Base-by-base conservation (phyloP, 2,329 filamentous ascomycete species). In the Pseudomassariella vexata region DNA sequence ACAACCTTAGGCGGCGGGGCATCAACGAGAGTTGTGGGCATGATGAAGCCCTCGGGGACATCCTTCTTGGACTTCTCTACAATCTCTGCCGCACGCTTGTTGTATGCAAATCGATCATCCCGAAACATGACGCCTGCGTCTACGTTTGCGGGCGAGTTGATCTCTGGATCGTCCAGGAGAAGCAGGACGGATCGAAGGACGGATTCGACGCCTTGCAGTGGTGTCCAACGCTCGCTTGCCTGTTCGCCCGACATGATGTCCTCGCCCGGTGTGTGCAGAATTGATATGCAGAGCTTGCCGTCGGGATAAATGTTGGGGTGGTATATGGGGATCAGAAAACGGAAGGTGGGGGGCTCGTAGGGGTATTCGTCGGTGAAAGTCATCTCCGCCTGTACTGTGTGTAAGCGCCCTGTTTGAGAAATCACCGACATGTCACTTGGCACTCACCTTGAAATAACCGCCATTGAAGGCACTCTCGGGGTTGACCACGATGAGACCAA, bases 221-320 rank as follows among this genome's bases (percentile, higher is more conserved):
- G 89, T 5, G 86, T 88, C 90, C 90, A 98, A 36, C 90, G 84
- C 63, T 96, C 92, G 37, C 82, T 83, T 6, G 92, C 90, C 23
- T 75, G 63, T 61, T 96, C 90, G 39, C 92, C 92, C 0, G 89
- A 95, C 69, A 89, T 90, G 46, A 84, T 77, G 53, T 96, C 90
- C 39, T 95, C 87, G 44, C 92, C 92, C 0, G 92, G 88, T 12
- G 78, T 75, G 60, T 98, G 90, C 9, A 98, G 78, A 50, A 98
- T 98, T 27, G 89, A 95, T 56, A 98, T 96, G 67, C 92, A 96
- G 26, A 96, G 74, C 45, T 82, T 82, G 48, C 90, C 90, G 56
- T 95, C 85, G 5, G 78, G 64, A 63, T 96, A 96, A 51, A 98
- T 81, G 57, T 98, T 98, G 3, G 90, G 90, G 57, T 98, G 90